phyloP scores from a whole-genome alignment of 345 rosid genomes.

The Erodium maritimum region DNA sequence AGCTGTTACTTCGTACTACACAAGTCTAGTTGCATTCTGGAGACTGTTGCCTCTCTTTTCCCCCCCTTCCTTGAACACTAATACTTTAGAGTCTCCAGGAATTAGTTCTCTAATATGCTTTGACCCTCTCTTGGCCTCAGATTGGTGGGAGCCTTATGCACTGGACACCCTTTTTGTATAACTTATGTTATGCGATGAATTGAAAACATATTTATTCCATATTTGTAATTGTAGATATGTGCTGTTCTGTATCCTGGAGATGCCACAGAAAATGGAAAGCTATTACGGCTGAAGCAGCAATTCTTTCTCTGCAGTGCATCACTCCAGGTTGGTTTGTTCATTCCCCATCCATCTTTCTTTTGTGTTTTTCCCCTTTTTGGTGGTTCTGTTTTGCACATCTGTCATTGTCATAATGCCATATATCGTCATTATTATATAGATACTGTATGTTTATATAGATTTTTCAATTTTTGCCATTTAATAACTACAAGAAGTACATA shows the following conservation, averaged over 20 bases:
- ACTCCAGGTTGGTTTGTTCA: constrained; percentile 60
- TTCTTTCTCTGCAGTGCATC: constrained; percentile 96
- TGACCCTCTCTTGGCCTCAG: not conserved
- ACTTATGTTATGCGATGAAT: not conserved
- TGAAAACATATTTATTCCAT: constrained; percentile 1
- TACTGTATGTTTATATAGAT: no score
- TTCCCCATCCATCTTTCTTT: constrained; percentile 1
- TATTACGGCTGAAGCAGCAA: constrained; percentile 88
- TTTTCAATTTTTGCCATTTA: not conserved
- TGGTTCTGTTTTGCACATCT: not conserved
- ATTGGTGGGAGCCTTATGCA: not conserved
- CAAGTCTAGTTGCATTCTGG: not conserved
- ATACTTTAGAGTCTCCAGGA: not conserved
- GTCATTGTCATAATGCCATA: not conserved
- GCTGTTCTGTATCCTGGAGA: constrained; percentile 96
- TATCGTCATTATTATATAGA: not conserved
- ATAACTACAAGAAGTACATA: not conserved
- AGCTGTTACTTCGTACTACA: not conserved
- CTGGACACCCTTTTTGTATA: not conserved
- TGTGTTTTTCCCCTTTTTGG: not conserved
- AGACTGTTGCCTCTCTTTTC: not conserved
- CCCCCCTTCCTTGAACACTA: not conserved
- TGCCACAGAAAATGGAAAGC: constrained; percentile 93
- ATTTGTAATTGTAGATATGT: constrained; percentile 51
- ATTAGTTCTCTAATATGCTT: not conserved